phyloP scores from a whole-genome alignment of 2,329 filamentous ascomycete species.

The Leptographium flavum region DNA sequence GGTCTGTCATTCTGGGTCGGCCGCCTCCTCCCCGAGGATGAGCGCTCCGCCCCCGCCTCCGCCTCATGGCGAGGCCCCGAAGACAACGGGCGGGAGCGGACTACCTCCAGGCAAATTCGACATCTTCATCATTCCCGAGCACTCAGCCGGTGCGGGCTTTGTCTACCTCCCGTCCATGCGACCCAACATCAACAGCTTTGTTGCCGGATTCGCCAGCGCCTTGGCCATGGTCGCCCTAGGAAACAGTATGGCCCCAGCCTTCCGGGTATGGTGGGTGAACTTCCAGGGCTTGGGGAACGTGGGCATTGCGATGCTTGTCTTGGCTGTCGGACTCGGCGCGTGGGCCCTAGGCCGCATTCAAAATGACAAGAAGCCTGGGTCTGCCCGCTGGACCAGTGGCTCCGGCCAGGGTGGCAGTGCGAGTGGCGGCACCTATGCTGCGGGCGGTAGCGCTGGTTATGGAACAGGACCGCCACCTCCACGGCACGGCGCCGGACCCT shows the following conservation, averaged over 20 bases:
- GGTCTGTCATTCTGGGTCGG: neutral
- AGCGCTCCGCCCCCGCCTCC: constrained; percentile 65
- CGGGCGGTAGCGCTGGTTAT: constrained; percentile 16
- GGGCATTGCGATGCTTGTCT: constrained; percentile 56
- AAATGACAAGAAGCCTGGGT: constrained; percentile 24
- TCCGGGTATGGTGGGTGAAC: constrained; percentile 58
- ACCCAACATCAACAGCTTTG: constrained; percentile 79
- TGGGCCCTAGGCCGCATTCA: constrained; percentile 63
- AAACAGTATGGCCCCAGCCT: constrained; percentile 56
- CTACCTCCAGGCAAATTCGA: constrained; percentile 87
- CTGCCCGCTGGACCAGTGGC: neutral
- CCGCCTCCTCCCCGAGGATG: constrained; percentile 18
- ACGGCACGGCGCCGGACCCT: neutral
- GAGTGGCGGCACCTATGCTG: neutral
- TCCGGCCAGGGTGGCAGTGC: neutral
- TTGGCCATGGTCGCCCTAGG: constrained; percentile 60
- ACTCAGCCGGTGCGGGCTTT: constrained; percentile 79
- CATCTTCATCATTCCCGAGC: constrained; percentile 91
- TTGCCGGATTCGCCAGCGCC: constrained; percentile 70
- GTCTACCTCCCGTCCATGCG: constrained; percentile 84
- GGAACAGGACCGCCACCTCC: constrained; percentile 9
- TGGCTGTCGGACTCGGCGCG: constrained; percentile 60
- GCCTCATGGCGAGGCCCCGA: constrained; percentile 69
- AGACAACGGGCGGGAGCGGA: constrained; percentile 36
- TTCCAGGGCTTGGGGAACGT: constrained; percentile 59